phyloP scores from a whole-genome alignment of 805 yeast species.

The Saturnispora silvae region DNA sequence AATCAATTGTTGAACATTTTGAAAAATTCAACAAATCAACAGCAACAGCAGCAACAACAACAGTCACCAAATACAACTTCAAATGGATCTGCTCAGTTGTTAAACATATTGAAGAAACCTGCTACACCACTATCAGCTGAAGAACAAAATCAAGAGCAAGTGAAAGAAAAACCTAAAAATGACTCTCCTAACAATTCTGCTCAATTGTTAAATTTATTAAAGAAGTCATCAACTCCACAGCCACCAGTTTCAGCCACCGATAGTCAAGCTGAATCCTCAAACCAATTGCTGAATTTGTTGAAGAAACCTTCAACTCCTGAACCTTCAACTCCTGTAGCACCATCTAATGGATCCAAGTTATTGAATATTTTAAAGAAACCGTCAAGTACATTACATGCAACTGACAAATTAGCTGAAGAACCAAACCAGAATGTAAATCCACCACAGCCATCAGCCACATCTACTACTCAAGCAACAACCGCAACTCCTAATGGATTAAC shows the following conservation, averaged over 20 bases:
- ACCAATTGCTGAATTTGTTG: slow-evolving; percentile 3
- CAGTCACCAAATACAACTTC: neutral
- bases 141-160: neutral
- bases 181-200: too few relatives aligned
- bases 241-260: neutral
- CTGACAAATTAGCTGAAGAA: neutral
- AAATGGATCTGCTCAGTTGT: slow-evolving; percentile 4
- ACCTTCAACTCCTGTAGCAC: slow-evolving; percentile 1
- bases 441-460: too few relatives aligned
- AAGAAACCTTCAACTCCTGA: slow-evolving; percentile 2
- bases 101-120: slow-evolving; percentile 8
- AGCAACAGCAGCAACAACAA: neutral
- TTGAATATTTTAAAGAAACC: slow-evolving; percentile 5
- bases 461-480: too few relatives aligned
- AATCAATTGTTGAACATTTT: slow-evolving; percentile 8
- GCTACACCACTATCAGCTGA: neutral
- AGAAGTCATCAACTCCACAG: neutral
- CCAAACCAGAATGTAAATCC: too few relatives aligned
- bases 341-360: neutral
- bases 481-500: too few relatives aligned
- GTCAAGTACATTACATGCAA: neutral
- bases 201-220: slow-evolving; percentile 6
- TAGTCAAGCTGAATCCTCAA: too few relatives aligned
- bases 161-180: neutral
- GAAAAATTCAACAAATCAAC: slow-evolving; percentile 5